These are phyloP conservation scores for Saccharomycopsis selenospora DNA, from an alignment of 805 yeast genomes.

Conservation along the genomic window DNA sequence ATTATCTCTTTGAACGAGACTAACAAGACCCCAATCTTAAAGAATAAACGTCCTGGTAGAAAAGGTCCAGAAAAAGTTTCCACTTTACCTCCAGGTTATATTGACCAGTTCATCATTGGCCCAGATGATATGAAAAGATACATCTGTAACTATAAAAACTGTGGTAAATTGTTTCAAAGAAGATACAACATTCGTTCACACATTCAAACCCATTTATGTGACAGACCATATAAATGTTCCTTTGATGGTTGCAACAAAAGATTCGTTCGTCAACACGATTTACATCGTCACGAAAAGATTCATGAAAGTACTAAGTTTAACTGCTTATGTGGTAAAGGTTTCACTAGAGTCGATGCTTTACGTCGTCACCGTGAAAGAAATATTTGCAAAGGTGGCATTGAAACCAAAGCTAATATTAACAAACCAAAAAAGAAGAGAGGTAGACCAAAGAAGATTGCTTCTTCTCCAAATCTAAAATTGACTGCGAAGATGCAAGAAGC, in stretches of 20 bases:
- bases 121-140: constrained; percentile 66
- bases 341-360: constrained; percentile 84
- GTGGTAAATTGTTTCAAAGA: constrained; percentile 80
- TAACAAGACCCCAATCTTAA: background rate
- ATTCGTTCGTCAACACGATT: constrained; percentile 93
- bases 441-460: constrained; percentile 28
- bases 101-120: constrained; percentile 76
- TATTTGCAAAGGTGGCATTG: constrained; percentile 74
- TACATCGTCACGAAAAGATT: constrained; percentile 81
- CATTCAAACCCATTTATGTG: constrained; percentile 92
- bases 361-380: constrained; percentile 71
- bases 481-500: constrained; percentile 14
- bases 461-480: constrained; percentile 1
- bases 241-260: constrained; percentile 60
- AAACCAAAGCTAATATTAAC: constrained; percentile 29
- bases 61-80: constrained; percentile 35
- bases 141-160: constrained; percentile 66
- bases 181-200: constrained; percentile 91
- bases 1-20: constrained; percentile 20
- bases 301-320: constrained; percentile 57
- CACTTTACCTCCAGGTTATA: constrained; percentile 80
- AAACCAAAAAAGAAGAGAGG: constrained; percentile 32
- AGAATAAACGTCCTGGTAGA: constrained; percentile 17
- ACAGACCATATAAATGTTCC: constrained; percentile 81
- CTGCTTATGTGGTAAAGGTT: constrained; percentile 93